Conservation (phyloP, 2,329 filamentous ascomycete species). For the Lachnellula hyalina region DNA sequence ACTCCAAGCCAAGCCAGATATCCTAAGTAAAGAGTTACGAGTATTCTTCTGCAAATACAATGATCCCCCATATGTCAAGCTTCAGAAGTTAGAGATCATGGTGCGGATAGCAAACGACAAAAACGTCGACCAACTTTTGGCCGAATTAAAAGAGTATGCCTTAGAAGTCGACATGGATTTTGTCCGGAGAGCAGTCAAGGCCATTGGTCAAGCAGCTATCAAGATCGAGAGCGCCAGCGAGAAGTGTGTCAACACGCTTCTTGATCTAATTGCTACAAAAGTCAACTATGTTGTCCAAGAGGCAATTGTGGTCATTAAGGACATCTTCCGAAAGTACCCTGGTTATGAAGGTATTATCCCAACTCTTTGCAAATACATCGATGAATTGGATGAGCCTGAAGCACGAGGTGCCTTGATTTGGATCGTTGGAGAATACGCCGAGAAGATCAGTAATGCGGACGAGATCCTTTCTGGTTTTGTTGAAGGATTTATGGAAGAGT, state of each 20-base stretch:
- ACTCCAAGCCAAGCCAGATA: constrained; percentile 91
- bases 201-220: constrained; percentile 96
- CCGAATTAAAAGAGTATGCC: constrained; percentile 95
- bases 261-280: constrained; percentile 94
- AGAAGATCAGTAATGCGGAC: constrained; percentile 98
- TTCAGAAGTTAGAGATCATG: constrained; percentile 98
- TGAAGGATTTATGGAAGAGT: constrained; percentile 92
- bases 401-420: constrained; percentile 90
- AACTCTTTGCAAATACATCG: constrained; percentile 91
- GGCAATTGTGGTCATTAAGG: constrained; percentile 97
- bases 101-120: constrained; percentile 96
- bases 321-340: constrained; percentile 95
- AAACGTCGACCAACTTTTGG: constrained; percentile 90
- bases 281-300: constrained; percentile 99
- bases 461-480: constrained; percentile 90
- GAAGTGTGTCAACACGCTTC: constrained; percentile 87
- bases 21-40: constrained; percentile 92
- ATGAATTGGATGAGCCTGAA: constrained; percentile 91
- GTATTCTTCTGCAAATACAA: constrained; percentile 99
- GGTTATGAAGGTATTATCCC: constrained; percentile 98
- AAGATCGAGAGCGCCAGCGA: constrained; percentile 95
- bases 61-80: constrained; percentile 93
- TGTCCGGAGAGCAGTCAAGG: constrained; percentile 86
- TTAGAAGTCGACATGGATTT: constrained; percentile 99
- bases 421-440: constrained; percentile 98